Evolutionary conservation across 148 eudicot species (phyloP).

Genomic region (Nepenthes mirabilis): DNA sequence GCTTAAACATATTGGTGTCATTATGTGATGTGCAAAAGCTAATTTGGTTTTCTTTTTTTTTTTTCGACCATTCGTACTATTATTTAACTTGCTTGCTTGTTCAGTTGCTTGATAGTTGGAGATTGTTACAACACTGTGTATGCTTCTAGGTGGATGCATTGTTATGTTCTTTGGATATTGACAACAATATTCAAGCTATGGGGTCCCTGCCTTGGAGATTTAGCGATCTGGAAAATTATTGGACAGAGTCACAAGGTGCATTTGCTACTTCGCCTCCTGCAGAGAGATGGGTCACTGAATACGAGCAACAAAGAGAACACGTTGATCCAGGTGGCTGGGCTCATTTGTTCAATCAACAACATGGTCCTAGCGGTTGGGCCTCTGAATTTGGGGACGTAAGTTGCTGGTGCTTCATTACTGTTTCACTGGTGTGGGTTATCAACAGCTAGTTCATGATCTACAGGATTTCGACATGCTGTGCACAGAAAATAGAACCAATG

Average conservation of each 20-base stretch:
- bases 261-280: conserved; percentile 49
- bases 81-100: conserved; percentile 3
- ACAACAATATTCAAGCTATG: conserved; percentile 47
- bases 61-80: background rate
- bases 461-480: background rate
- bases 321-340: conserved; percentile 71
- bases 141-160: conserved; percentile 66
- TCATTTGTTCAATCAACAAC: conserved; percentile 66
- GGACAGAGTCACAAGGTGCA: conserved; percentile 81
- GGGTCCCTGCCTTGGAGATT: conserved; percentile 72
- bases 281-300: conserved; percentile 80
- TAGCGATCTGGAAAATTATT: conserved; percentile 74
- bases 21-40: too few relatives aligned
- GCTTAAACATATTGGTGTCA: too few relatives aligned
- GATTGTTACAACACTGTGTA: background rate
- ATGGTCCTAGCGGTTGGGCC: conserved; percentile 91
- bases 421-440: background rate
- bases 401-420: background rate
- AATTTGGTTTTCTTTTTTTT: background rate
- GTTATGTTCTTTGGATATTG: conserved; percentile 78
- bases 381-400: conserved; percentile 94
- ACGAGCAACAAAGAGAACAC: conserved; percentile 28
- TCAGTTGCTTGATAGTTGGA: conserved; percentile 1
- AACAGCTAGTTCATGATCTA: background rate
- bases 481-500: too few relatives aligned